A percentile compares a stretch with the other conserved stretches of the same genome.
Evolutionary conservation across 495 filamentous ascomycete species (phyloP).

Genomic region (Cladorrhinum samala): DNA sequence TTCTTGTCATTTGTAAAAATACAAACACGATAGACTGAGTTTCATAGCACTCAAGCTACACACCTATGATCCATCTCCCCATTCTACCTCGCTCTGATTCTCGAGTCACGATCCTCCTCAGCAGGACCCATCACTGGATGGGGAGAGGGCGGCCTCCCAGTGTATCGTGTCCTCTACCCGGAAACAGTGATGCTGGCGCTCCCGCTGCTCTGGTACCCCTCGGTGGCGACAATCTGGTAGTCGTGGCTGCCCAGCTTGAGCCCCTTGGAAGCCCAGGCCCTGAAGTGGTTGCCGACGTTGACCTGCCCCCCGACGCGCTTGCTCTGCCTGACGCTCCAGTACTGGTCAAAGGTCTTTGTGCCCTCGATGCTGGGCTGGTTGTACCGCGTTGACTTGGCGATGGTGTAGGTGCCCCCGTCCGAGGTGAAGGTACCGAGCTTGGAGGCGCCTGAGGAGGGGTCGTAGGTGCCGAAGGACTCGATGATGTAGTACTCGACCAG

Average conservation of each 20-base stretch:
- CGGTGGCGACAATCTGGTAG: slow-evolving; percentile 55
- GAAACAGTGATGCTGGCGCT: slow-evolving; percentile 45
- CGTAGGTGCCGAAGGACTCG: slow-evolving; percentile 50
- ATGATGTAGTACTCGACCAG: slow-evolving; percentile 57
- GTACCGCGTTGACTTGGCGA: slow-evolving; percentile 52
- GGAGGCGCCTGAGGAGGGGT: slow-evolving; percentile 42
- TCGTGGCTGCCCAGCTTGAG: slow-evolving; percentile 49
- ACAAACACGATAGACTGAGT: background rate
- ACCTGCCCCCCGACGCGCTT: slow-evolving; percentile 43
- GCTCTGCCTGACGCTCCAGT: slow-evolving; percentile 45
- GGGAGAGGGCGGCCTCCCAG: background rate
- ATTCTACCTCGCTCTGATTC: background rate
- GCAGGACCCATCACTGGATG: background rate
- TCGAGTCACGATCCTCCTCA: background rate
- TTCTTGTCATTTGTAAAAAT: too few relatives aligned
- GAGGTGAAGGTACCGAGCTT: slow-evolving; percentile 49
- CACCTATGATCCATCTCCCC: too few relatives aligned
- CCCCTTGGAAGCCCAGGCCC: slow-evolving; percentile 46
- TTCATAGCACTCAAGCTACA: too few relatives aligned
- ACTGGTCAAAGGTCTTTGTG: slow-evolving; percentile 52
- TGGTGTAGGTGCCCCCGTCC: slow-evolving; percentile 60
- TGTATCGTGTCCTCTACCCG: background rate
- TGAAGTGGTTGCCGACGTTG: slow-evolving; percentile 50
- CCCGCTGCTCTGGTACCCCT: slow-evolving; percentile 53
- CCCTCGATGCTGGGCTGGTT: slow-evolving; percentile 57